Conservation (phyloP, 306 rosid species). For the Pyrus bretschneideri region DNA sequence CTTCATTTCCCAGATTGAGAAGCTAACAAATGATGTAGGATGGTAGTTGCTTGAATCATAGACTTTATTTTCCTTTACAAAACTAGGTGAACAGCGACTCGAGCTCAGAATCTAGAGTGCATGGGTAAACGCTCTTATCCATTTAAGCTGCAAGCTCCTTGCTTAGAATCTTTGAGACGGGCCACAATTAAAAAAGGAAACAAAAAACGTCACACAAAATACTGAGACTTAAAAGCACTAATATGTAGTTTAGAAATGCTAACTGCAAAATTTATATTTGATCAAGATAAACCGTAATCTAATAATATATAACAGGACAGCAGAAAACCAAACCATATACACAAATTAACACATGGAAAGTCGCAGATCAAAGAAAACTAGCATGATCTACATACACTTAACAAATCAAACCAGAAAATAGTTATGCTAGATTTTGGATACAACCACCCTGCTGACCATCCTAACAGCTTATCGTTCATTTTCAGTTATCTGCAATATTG, state of each 20-base stretch:
- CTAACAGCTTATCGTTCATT: slow-evolving; percentile 1
- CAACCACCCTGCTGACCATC: not conserved
- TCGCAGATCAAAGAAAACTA: not conserved
- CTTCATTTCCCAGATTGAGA: not conserved
- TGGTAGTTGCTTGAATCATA: no score
- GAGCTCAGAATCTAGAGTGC: not conserved
- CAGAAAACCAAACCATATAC: slow-evolving; percentile 7
- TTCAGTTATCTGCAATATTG: not conserved
- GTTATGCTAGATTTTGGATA: not conserved
- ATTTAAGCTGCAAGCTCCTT: not conserved
- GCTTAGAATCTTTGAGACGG: not conserved
- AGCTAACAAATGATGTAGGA: not conserved
- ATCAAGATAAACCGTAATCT: not conserved
- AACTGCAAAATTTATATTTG: not conserved
- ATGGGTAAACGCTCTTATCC: no score
- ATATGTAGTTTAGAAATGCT: not conserved
- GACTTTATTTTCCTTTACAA: no score
- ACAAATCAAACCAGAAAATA: not conserved
- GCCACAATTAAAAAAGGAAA: not conserved
- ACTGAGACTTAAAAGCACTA: not conserved
- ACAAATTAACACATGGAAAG: not conserved
- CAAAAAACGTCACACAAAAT: not conserved
- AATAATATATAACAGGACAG: not conserved
- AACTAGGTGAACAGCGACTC: not conserved
- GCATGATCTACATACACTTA: not conserved